Base-by-base conservation (phyloP, 108 stramenopile species). In the Nannochloropsis salina region DNA sequence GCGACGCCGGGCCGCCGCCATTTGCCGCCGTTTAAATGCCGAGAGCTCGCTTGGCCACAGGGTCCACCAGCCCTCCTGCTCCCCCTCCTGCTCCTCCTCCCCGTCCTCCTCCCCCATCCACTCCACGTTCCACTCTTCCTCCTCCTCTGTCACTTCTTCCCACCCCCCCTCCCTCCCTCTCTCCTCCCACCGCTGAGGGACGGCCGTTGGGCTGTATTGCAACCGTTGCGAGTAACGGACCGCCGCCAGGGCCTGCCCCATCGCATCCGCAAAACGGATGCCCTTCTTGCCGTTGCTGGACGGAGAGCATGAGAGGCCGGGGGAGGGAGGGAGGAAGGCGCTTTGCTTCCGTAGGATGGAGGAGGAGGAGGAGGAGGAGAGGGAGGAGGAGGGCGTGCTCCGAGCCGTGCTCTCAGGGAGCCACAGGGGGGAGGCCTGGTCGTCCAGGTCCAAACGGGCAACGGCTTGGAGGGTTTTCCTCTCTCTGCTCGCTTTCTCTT, bases 31-130 rank as follows among this genome's bases (percentile, higher is more conserved):
- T 85, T 80, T 10, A 79, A 80, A 10, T 80, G 80, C 85, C 80
- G 74, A 6, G 31, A 85, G 15, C n/a, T 74, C 61, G 3, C 2
- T 74, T 8, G 61, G 61, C 61, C 61, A 74, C 61, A 74, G 15
- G 4, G n/a, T 4, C 61, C 61, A 74, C 61, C 61, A 74, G 15
- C n/a, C 61, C 61, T n/a, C 61, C 61, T n/a, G 15, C n/a, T n/a
- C 61, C 8, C 61, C 61, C 61, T n/a, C 61, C 82, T 42, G 45
- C 22, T 47, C 22, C 18, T 47, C 82, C 10, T 44, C 86, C 8
- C 86, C 86, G 81, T 86, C 44, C 2, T 86, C 86, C 40, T 51
- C 86, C 3, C 20, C 86, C n/a, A n/a, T 45, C 15, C 81, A 80
- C 6, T 41, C 85, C 20, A 44, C 45, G 15, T 86, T 81, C 40